A percentile compares a stretch with the other conserved stretches of the same genome.
These are phyloP conservation scores for Domatiomyces catenatus DNA, from an alignment of 2,329 filamentous ascomycete species.

Conservation along the genomic window DNA sequence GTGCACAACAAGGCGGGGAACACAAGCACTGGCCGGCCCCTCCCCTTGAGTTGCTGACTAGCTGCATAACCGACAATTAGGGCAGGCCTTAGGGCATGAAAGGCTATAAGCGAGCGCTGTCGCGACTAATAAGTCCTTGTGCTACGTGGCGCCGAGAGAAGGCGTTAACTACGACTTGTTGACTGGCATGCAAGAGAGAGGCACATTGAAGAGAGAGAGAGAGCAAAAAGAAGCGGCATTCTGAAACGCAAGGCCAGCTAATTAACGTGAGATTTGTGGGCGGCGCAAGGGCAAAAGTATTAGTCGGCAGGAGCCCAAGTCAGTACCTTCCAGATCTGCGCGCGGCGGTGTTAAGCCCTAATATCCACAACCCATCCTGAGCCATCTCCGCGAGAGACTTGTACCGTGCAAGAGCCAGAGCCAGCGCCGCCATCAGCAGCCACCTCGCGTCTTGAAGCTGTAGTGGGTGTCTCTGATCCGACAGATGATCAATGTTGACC, in stretches of 20 bases:
- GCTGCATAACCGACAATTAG: not conserved
- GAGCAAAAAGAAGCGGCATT: not conserved
- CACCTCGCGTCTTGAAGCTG: not conserved
- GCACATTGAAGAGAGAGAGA: no score
- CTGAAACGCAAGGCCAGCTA: not conserved
- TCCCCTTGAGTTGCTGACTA: not conserved
- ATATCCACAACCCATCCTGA: not conserved
- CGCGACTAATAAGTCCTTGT: not conserved
- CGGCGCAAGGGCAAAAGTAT: not conserved
- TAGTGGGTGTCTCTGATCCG: not conserved
- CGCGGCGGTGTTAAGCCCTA: not conserved
- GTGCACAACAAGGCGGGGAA: not conserved
- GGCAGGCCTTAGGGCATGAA: not conserved
- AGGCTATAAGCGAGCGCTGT: not conserved
- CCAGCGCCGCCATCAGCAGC: not conserved
- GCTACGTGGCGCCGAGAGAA: not conserved
- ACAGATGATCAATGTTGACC: not conserved
- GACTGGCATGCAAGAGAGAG: no score
- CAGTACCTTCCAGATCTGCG: not conserved
- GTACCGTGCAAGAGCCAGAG: not conserved
- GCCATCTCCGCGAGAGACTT: not conserved
- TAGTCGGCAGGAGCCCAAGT: not conserved
- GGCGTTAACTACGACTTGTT: no score
- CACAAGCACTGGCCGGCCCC: not conserved
- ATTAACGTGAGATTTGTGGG: not conserved